Evolutionary conservation across 192 early-diverging fungal genomes (phyloP).

Genomic region (Mortierella claussenii): DNA sequence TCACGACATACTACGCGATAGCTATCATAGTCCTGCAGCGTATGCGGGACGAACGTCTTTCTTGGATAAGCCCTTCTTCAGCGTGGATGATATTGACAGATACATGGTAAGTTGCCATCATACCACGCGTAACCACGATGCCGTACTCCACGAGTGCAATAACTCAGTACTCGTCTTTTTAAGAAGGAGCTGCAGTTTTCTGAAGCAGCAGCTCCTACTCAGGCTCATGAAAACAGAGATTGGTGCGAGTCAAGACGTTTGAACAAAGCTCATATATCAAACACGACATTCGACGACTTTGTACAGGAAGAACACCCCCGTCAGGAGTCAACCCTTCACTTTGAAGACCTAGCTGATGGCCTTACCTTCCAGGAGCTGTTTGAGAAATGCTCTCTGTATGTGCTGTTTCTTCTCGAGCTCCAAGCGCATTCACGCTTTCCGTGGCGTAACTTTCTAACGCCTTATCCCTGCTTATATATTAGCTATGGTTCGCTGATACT

Average conservation of each 20-base stretch:
- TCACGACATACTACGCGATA: conserved; percentile 16
- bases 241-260: neutral
- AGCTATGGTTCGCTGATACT: conserved; percentile 39
- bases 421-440: neutral
- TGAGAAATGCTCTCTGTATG: conserved; percentile 38
- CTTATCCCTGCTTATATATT: too few species aligned
- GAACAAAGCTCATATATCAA: conserved; percentile 15
- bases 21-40: neutral
- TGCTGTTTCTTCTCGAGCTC: neutral
- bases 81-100: conserved; percentile 37
- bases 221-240: conserved; percentile 9
- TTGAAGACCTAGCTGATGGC: conserved; percentile 28
- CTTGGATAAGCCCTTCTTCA: conserved; percentile 12
- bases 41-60: conserved; percentile 10
- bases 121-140: too few species aligned
- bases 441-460: too few species aligned
- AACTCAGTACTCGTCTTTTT: neutral
- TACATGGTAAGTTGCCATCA: conserved; percentile 53
- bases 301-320: conserved; percentile 29
- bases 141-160: neutral
- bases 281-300: conserved; percentile 30
- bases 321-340: conserved; percentile 17
- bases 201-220: neutral
- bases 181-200: conserved; percentile 28
- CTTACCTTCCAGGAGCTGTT: conserved; percentile 34